Conservation (phyloP, 2,329 filamentous ascomycete species). For the Xylaria arbuscula region DNA sequence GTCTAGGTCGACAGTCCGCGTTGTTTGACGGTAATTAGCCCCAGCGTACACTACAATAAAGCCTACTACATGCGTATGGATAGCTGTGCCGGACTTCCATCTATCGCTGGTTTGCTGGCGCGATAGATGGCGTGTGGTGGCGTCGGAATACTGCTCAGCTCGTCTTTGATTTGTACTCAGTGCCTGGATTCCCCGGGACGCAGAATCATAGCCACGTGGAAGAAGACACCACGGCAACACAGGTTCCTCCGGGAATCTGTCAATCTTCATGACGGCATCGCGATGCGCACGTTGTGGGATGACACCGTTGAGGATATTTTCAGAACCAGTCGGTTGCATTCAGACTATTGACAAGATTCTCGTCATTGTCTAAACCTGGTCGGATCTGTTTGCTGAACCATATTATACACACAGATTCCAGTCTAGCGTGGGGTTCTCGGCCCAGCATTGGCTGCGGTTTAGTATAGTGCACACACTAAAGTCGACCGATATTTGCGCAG, state of each 20-base stretch:
- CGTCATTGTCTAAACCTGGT: conserved; percentile 19
- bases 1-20: not conserved
- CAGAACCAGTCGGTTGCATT: not conserved
- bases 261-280: conserved; percentile 5
- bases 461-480: not conserved
- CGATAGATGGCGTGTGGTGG: not conserved
- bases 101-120: not conserved
- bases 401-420: conserved; percentile 16
- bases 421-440: conserved; percentile 9
- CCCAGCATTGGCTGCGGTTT: conserved; percentile 18
- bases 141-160: conserved; percentile 2
- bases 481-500: conserved; percentile 25
- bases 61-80: too few species aligned
- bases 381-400: conserved; percentile 17
- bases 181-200: conserved; percentile 4
- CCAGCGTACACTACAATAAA: not conserved
- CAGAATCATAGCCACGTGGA: conserved; percentile 12
- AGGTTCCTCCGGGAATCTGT: not conserved
- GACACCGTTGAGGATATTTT: conserved; percentile 12
- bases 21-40: conserved; percentile 19
- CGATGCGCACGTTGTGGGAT: conserved; percentile 12
- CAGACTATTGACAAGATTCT: conserved; percentile 1
- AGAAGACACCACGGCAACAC: not conserved
- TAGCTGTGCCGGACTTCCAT: conserved; percentile 10
- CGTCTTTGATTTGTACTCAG: not conserved